Conservation (phyloP, 2,329 filamentous ascomycete genomes). For the Blumeria hordei region DNA sequence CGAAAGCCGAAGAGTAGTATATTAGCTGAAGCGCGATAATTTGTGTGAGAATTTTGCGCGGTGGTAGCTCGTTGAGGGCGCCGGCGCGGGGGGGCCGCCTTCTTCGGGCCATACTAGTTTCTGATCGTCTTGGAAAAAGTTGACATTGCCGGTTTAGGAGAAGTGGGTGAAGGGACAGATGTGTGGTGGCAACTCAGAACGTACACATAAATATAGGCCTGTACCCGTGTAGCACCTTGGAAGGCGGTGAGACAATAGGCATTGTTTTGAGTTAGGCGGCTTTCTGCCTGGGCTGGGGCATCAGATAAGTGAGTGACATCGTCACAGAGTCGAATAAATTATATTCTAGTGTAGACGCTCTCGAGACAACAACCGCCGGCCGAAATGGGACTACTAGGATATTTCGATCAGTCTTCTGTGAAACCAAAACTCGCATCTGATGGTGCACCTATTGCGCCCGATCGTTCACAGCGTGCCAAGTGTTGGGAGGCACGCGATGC, state of each 20-base stretch:
- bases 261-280: too few relatives aligned
- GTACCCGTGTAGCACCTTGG: too few relatives aligned
- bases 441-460: constrained; percentile 54
- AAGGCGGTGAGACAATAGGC: too few relatives aligned
- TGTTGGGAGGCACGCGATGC: constrained; percentile 81
- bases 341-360: not conserved
- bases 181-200: not conserved
- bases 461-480: constrained; percentile 51
- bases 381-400: constrained; percentile 26
- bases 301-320: too few relatives aligned
- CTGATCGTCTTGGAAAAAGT: not conserved
- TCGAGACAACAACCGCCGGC: too few relatives aligned
- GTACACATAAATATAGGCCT: too few relatives aligned
- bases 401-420: constrained; percentile 14
- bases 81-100: constrained; percentile 39
- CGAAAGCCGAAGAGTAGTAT: constrained; percentile 36
- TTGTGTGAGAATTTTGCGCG: constrained; percentile 40
- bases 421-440: constrained; percentile 24
- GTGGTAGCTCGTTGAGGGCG: constrained; percentile 40
- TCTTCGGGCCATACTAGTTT: constrained; percentile 17
- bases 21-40: constrained; percentile 38
- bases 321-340: not conserved
- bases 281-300: too few relatives aligned
- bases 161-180: not conserved
- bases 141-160: not conserved